A percentile compares a stretch with the other conserved stretches of the same genome.
These are phyloP conservation scores for Salvia sclarea DNA, from an alignment of 305 asterid genomes.

Conservation along the genomic window DNA sequence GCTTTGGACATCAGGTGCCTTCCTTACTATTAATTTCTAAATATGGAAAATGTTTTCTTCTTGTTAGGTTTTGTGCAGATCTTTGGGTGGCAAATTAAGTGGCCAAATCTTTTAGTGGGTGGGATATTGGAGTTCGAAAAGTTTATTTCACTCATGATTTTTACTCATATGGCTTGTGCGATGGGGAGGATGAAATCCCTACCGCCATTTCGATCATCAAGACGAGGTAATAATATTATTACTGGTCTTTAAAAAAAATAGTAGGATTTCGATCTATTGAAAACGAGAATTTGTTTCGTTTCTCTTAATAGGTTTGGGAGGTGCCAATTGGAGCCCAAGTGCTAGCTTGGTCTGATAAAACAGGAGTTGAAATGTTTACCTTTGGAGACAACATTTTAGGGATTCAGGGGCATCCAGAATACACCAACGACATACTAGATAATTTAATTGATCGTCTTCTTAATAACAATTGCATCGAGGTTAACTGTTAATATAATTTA, in stretches of 20 bases:
- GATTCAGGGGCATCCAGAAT: slow-evolving; percentile 82
- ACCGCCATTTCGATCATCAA: slow-evolving; percentile 51
- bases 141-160: slow-evolving; percentile 46
- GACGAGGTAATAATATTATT: slow-evolving; percentile 51
- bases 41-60: not conserved
- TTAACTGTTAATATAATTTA: not conserved
- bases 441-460: slow-evolving; percentile 60
- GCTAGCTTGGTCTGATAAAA: slow-evolving; percentile 62
- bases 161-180: slow-evolving; percentile 37
- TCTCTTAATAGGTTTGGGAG: slow-evolving; percentile 54
- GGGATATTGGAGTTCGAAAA: slow-evolving; percentile 80
- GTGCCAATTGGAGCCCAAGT: slow-evolving; percentile 64
- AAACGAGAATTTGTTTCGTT: not conserved
- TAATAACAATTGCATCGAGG: slow-evolving; percentile 49
- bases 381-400: slow-evolving; percentile 59
- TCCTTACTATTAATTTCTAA: not conserved
- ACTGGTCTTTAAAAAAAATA: not conserved
- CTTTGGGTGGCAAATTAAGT: slow-evolving; percentile 81
- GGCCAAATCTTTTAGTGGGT: slow-evolving; percentile 55
- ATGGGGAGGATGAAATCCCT: slow-evolving; percentile 45
- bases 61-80: slow-evolving; percentile 60
- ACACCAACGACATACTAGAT: slow-evolving; percentile 60
- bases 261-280: not conserved
- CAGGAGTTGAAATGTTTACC: slow-evolving; percentile 66
- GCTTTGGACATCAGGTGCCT: slow-evolving; percentile 82